Evolutionary conservation across 2,329 filamentous ascomycete species (phyloP), one percentile per base, ranked within the genome.

Genomic region (Lachnellula subtilissima): DNA sequence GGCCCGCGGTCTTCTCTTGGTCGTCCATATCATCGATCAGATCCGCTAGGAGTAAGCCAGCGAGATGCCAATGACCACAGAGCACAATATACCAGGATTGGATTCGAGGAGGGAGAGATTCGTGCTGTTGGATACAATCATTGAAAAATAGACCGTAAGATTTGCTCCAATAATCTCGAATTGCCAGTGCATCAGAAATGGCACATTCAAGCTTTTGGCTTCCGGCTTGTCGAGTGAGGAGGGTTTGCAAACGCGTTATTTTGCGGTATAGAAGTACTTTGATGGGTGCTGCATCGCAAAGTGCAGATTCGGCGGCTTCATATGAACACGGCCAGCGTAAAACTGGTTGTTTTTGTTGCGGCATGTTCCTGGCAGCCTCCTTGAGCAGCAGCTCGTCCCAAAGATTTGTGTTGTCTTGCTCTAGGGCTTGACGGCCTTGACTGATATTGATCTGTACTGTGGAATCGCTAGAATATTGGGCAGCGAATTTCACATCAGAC

Each of bases 61-160:
- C 82, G 3, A 84, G 75, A 59, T 83, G 78, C 77, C 81, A 85
- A 60, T 84, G 82, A 0, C 77, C 78, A 0, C 76, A 72, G 23
- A 85, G 74, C 52, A 81, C 78, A 14, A 82, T 74, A 57, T 83
- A 84, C 82, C 82, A 85, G 43, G 80, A 81, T 62, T 82, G 80
- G 4, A 84, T 75, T 14, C 78, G 78, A 11, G 76, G 64, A 1
- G 80, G 79, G 0, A 84, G 73, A 0, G 67, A 63, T 35, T 78
- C 72, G 56, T 82, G 80, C 56, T 79, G 69, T 2, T 73, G 68
- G 12, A 81, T 70, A 40, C 81, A 76, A 56, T 82, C 78, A 32
- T 32, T 32, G 9, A 32, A 32, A 32, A 32, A 32, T 32, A 9
- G 28, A 12, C 28, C 28, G 9, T 32, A 32, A 32, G 8, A 32